Base-by-base conservation (phyloP, 495 filamentous ascomycete species). In the Cercophora newfieldiana region DNA sequence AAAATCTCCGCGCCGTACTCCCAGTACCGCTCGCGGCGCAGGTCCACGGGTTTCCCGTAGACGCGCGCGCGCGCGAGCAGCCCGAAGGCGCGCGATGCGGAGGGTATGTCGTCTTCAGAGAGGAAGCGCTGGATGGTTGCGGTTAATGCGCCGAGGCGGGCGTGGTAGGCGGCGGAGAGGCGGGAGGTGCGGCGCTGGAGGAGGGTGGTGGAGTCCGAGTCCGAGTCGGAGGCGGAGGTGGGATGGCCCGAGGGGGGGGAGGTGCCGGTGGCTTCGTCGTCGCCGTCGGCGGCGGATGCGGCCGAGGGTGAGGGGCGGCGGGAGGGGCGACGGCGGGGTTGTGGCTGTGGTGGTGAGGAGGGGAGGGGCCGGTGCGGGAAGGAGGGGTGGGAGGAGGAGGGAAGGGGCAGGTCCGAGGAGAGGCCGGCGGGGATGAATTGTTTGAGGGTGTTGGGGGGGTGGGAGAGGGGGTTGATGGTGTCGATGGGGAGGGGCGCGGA, bases 401-500 rank as follows among this genome's bases (percentile, higher is more conserved):
- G 80, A 30, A 79, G 64, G 16, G 75, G 78, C 14, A 72, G 66
- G 18, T 71, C 59, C 6, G 74, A 61, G 19, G 74, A 60, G 30
- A 76, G 67, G n/a, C 80, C 80, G 29, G 80, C 80, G 22, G 73
- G 60, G 29, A 70, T 65, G 50, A 83, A 73, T 55, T 83, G 80
- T 7, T 61, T 71, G 21, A 83, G 75, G 4, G 76, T 79, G 59
- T 67, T 62, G 0, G 79, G 79, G 4, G 73, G 37, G 75, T 81
- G 76, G 66, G 79, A 81, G 67, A 76, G 77, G 1, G 80, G 80
- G 72, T 83, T 83, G 69, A 82, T 82, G 74, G 75, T 29, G 75
- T 64, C 3, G 56, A 74, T 2, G 72, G 16, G 3, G 37, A 44
- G 3, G 22, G 47, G 10, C n/a, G 44, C 48, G 37, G 30, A 22